Evolutionary conservation across 306 rosid genomes (phyloP).

Genomic region (Arachis stenosperma): DNA sequence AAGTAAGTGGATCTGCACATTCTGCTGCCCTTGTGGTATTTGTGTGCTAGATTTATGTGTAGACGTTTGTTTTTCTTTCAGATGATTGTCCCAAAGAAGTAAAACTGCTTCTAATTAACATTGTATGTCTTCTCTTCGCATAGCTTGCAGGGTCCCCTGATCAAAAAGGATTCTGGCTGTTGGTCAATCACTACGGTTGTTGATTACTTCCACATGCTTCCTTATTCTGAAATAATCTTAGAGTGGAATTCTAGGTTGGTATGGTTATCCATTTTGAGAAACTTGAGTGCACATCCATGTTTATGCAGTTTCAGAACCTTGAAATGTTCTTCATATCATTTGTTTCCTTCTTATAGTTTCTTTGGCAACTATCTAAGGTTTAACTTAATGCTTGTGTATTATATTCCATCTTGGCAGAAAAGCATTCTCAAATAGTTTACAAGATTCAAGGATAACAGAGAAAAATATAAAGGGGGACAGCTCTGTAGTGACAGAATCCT

Average conservation of each 20-base stretch:
- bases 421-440: constrained; percentile 45
- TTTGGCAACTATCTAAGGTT: constrained; percentile 10
- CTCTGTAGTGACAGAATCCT: constrained; percentile 40
- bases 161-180: constrained; percentile 50
- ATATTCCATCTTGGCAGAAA: constrained; percentile 45
- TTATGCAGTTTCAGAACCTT: constrained; percentile 13
- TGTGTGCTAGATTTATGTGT: constrained; percentile 33
- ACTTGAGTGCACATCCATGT: constrained; percentile 7
- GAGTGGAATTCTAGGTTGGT: constrained; percentile 68
- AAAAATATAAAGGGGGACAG: constrained; percentile 37
- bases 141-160: constrained; percentile 80
- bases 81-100: constrained; percentile 12
- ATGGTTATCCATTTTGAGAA: constrained; percentile 18
- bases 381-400: constrained; percentile 25
- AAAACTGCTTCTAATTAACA: constrained; percentile 35
- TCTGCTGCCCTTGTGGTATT: constrained; percentile 12
- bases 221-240: constrained; percentile 65
- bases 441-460: constrained; percentile 37
- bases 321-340: constrained; percentile 25
- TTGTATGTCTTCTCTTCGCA: constrained; percentile 37
- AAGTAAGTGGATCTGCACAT: constrained; percentile 1
- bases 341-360: constrained; percentile 25
- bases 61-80: constrained; percentile 19
- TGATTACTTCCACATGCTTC: constrained; percentile 79
- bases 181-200: constrained; percentile 67